Base-by-base conservation (phyloP, 2,329 filamentous ascomycete species). In the Beauveria australis region DNA sequence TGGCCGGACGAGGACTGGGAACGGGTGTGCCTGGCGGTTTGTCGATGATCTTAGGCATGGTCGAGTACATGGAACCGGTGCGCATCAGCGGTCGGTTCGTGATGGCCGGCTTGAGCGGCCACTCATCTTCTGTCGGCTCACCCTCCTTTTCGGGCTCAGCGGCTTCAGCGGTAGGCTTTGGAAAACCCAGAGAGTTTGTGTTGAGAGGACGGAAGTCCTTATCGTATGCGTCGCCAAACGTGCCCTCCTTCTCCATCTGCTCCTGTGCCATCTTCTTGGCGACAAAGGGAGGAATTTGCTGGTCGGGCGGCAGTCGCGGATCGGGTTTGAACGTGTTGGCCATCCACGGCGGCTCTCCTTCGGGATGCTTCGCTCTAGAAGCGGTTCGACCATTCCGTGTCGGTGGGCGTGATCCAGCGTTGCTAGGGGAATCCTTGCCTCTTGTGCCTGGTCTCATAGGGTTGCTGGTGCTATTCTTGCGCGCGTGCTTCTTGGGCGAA, bases 281-380 rank as follows among this genome's bases (percentile, higher is more conserved):
- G 64, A 97, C 92, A 0, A 94, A 97, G 1, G 94, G 94, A 12
- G 99, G 84, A 58, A 99, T 86, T 71, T 99, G 94, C 73, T 99
- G 90, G 64, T 99, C 94, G 0, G 92, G 94, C 6, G 94, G 94
- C 40, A 99, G 79, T 63, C 92, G 88, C 33, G 94, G 94, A 71
- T 99, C 94, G 0, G 94, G 94, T 70, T 95, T 96, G 74, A 97
- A 99, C 75, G 96, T 91, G 24, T 89, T 90, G 51, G 94, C 84
- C 75, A 97, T 84, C 94, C 94, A 99, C 56, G 94, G 94, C 10
- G 94, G 92, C 59, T 97, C 93, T 22, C 94, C 94, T 77, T 97
- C 94, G 0, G 92, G 92, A 47, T 87, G 84, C 70, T 91, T 84
- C 80, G 73, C 69, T 73, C 67, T 71, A 37, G 75, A 68, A 47